Evolutionary conservation across 306 rosid species (phyloP).

Genomic region (Fragaria nilgerrensis): DNA sequence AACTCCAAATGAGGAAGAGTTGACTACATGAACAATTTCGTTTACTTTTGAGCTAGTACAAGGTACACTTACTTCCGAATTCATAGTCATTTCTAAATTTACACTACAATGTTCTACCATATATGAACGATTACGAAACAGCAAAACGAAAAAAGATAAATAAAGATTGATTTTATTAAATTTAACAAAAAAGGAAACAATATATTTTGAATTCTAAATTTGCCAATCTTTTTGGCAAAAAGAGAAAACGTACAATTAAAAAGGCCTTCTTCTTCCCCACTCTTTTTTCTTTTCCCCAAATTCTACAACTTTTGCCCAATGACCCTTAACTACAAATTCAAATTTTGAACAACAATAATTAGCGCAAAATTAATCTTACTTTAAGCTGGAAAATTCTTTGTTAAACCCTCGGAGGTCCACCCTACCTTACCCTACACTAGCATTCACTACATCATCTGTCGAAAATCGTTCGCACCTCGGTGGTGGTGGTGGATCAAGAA

Average conservation of each 20-base stretch:
- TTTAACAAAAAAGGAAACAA: conserved; percentile 4
- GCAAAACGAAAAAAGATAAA: not conserved
- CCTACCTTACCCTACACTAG: conserved; percentile 43
- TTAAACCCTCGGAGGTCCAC: conserved; percentile 27
- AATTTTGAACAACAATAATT: conserved; percentile 40
- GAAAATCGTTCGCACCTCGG: conserved; percentile 49
- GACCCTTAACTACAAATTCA: conserved; percentile 38
- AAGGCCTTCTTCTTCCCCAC: conserved; percentile 29
- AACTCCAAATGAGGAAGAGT: not conserved
- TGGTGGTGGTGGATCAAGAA: conserved; percentile 58
- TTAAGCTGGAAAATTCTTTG: conserved; percentile 5
- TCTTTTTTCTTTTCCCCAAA: conserved; percentile 4
- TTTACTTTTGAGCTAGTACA: not conserved
- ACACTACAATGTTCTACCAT: not conserved
- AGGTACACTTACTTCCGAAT: not conserved
- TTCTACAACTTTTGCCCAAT: conserved; percentile 27
- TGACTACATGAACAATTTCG: not conserved
- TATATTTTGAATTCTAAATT: conserved; percentile 29
- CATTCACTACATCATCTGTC: conserved; percentile 59
- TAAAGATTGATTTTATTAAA: conserved; percentile 3
- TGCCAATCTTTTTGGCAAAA: conserved; percentile 48
- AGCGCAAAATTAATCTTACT: conserved; percentile 12
- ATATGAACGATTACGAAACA: no score
- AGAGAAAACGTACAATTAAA: conserved; percentile 25
- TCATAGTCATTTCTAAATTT: not conserved